Percentiles rank a stretch among this genome's conserved stretches.
phyloP scores from a whole-genome alignment of 148 eudicot species.

The Euryodendron excelsum region DNA sequence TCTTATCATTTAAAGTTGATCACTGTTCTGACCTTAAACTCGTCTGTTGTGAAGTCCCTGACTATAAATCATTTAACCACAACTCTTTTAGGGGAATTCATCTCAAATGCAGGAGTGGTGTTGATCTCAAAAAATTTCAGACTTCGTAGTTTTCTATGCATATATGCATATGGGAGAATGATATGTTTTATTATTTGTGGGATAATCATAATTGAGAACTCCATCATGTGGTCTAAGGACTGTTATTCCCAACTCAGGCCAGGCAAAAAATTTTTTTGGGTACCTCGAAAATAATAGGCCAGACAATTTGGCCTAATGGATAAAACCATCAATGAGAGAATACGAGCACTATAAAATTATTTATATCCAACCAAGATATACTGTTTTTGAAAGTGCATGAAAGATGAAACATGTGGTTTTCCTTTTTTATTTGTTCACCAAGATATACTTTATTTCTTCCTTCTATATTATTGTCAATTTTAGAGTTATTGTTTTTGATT shows the following conservation, averaged over 20 bases:
- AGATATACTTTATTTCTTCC: neutral
- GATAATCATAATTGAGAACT: neutral
- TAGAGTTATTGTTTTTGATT: neutral
- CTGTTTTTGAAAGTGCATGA: neutral
- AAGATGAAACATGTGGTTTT: neutral
- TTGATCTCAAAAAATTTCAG: neutral
- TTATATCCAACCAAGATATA: neutral
- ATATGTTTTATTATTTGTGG: neutral
- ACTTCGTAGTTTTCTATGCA: neutral
- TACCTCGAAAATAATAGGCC: too few species aligned
- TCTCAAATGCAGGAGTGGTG: neutral
- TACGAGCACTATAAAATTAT: too few species aligned
- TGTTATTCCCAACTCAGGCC: neutral
- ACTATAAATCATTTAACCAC: neutral
- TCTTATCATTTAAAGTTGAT: neutral
- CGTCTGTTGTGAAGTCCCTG: neutral
- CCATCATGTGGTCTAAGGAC: neutral
- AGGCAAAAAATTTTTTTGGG: too few species aligned
- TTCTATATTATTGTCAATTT: neutral
- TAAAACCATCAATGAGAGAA: neutral
- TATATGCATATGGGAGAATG: neutral
- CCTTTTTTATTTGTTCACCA: neutral
- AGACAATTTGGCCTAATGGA: neutral
- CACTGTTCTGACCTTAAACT: neutral
- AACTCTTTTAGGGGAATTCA: neutral